phyloP scores from a whole-genome alignment of 2,329 filamentous ascomycete species.

The Cadophora malorum region DNA sequence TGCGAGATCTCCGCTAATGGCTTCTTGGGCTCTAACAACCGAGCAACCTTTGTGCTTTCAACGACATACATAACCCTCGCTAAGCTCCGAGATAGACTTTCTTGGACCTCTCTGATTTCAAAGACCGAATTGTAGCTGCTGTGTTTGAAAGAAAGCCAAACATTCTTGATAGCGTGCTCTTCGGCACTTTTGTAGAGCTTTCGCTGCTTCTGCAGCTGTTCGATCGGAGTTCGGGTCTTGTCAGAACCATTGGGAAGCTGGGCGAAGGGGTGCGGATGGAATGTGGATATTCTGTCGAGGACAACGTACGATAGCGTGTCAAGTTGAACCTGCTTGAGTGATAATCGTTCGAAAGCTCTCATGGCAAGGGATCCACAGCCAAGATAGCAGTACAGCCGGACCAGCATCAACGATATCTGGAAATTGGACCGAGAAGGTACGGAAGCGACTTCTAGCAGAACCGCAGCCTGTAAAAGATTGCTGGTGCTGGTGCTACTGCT shows the following conservation, averaged over 20 bases:
- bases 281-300: slow-evolving; percentile 48
- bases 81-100: slow-evolving; percentile 38
- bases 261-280: slow-evolving; percentile 46
- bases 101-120: slow-evolving; percentile 42
- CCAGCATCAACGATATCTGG: slow-evolving; percentile 48
- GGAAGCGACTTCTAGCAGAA: slow-evolving; percentile 44
- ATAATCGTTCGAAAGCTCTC: slow-evolving; percentile 47
- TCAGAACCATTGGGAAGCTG: slow-evolving; percentile 31
- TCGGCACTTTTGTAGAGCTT: slow-evolving; percentile 39
- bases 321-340: slow-evolving; percentile 50
- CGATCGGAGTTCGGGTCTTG: slow-evolving; percentile 34
- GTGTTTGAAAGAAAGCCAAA: slow-evolving; percentile 42
- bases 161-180: slow-evolving; percentile 42
- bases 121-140: slow-evolving; percentile 46
- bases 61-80: slow-evolving; percentile 40
- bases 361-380: slow-evolving; percentile 48
- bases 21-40: slow-evolving; percentile 36
- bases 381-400: slow-evolving; percentile 47
- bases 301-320: slow-evolving; percentile 49
- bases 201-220: slow-evolving; percentile 40
- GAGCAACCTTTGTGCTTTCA: slow-evolving; percentile 42
- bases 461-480: slow-evolving; percentile 43
- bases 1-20: slow-evolving; percentile 27
- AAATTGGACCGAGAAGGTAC: slow-evolving; percentile 48
- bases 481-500: slow-evolving; percentile 29